Conservation (phyloP, 352 stramenopile species). For the Blastocystis sp. region DNA sequence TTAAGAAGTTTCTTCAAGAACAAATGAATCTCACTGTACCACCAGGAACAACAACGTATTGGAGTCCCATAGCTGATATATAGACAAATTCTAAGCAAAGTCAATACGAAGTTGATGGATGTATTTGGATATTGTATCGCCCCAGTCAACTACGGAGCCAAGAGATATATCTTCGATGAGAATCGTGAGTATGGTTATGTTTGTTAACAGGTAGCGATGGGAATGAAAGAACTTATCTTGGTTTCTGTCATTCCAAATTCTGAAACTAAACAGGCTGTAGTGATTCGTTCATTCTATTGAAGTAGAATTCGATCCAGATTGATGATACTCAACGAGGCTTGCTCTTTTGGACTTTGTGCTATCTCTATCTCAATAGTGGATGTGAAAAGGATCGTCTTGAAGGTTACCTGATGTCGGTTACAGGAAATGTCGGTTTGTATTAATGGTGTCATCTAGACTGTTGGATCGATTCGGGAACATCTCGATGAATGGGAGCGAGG, state of each 20-base stretch:
- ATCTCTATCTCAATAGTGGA: constrained; percentile 37
- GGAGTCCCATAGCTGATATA: background rate
- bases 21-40: constrained; percentile 9
- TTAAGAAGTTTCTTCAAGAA: constrained; percentile 54
- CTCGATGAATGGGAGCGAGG: background rate
- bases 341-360: constrained; percentile 1
- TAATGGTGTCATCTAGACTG: background rate
- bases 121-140: constrained; percentile 45
- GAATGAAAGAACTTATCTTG: constrained; percentile 22
- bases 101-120: constrained; percentile 15
- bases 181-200: background rate
- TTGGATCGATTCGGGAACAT: background rate
- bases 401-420: constrained; percentile 10
- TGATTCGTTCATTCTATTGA: background rate
- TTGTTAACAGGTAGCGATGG: background rate
- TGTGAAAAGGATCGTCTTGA: background rate
- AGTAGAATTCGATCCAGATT: background rate
- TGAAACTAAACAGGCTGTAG: constrained; percentile 2
- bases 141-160: constrained; percentile 1
- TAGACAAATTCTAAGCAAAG: constrained; percentile 14
- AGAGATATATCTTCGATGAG: background rate
- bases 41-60: background rate
- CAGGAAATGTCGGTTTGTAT: background rate
- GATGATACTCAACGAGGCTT: background rate
- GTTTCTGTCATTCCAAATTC: background rate